Percentiles rank a stretch among this genome's conserved stretches.
Evolutionary conservation across 2,329 filamentous ascomycete species (phyloP).

Genomic region (Byssoonygena ceratinophila): DNA sequence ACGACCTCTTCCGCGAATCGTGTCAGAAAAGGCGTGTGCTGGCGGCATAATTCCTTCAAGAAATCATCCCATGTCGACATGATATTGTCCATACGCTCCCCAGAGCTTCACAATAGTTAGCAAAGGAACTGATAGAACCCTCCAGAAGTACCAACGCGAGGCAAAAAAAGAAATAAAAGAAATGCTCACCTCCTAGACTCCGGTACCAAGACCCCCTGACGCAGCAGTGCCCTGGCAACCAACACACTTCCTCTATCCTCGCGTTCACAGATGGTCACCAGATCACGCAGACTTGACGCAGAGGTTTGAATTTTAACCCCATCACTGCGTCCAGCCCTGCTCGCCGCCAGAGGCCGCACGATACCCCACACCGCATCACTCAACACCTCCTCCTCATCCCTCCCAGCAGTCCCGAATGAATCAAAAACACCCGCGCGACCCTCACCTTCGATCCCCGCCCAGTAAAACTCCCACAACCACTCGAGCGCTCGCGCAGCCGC

Average conservation of each 20-base stretch:
- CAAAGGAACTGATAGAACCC: no score
- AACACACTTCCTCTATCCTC: neutral
- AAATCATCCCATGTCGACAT: slow-evolving; percentile 31
- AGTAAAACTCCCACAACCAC: slow-evolving; percentile 90
- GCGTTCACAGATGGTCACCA: slow-evolving; percentile 8
- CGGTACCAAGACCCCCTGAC: slow-evolving; percentile 10
- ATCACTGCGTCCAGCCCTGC: neutral
- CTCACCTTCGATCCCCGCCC: slow-evolving; percentile 44
- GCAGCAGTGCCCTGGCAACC: slow-evolving; percentile 10
- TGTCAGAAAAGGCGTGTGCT: slow-evolving; percentile 28
- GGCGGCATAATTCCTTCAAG: slow-evolving; percentile 29
- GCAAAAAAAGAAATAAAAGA: no score
- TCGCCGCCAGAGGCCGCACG: slow-evolving; percentile 1
- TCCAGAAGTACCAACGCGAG: no score
- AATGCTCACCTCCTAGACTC: slow-evolving; percentile 12
- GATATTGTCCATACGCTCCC: slow-evolving; percentile 22
- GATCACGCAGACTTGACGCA: slow-evolving; percentile 1
- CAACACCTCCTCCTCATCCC: neutral
- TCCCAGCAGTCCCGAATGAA: neutral
- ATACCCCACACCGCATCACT: slow-evolving; percentile 2
- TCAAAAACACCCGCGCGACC: neutral
- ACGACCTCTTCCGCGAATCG: slow-evolving; percentile 34
- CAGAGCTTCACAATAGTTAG: slow-evolving; percentile 22
- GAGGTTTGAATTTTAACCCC: neutral
- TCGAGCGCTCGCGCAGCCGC: slow-evolving; percentile 59